Evolutionary conservation across 2,329 filamentous ascomycete genomes (phyloP), one percentile per base, ranked within the genome.

Genomic region (Penicillium janthinellum): DNA sequence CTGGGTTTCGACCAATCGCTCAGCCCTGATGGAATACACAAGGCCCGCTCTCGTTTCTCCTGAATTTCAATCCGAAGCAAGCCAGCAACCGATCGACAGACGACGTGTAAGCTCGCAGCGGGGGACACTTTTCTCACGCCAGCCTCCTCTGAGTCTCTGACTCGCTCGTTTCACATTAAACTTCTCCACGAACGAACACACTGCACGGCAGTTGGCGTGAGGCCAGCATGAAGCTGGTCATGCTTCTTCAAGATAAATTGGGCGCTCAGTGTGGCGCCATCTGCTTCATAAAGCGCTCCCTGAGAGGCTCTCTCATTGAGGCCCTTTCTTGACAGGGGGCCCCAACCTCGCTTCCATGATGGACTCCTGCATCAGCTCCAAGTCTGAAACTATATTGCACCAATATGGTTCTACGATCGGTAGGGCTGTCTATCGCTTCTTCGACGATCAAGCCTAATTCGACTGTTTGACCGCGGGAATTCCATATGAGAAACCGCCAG

Each of bases 11-110:
- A 5, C 49, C 49, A 52, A 52, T 38, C 20, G 17, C 5, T 52
- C n/a, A 10, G 11, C 35, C 6, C 20, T 10, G 14, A 17, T 10
- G 17, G 28, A 20, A 35, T 35, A 7, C 17, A 6, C 35, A 8
- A 22, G 37, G 28, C 48, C 34, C 22, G 28, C 25, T 20, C 48
- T 25, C 8, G n/a, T 39, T 25, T 25, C 10, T 42, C 22, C 22
- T 17, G 28, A 22, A 41, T 17, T 35, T 59, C 47, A 60, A 60
- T 39, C 53, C 61, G 17, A 39, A 52, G 17, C 58, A 61, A 31
- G 20, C 20, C 37, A 54, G 38, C 50, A 20, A 34, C 7, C 37
- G 60, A 64, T 61, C 60, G 63, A 58, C 60, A 63, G 60, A 57
- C 34, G 58, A 60, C 57, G 60, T 60, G 58, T 59, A 60, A 59